Base-by-base conservation (phyloP, 2,329 filamentous ascomycete genomes). In the Pestalotiopsis sp. region DNA sequence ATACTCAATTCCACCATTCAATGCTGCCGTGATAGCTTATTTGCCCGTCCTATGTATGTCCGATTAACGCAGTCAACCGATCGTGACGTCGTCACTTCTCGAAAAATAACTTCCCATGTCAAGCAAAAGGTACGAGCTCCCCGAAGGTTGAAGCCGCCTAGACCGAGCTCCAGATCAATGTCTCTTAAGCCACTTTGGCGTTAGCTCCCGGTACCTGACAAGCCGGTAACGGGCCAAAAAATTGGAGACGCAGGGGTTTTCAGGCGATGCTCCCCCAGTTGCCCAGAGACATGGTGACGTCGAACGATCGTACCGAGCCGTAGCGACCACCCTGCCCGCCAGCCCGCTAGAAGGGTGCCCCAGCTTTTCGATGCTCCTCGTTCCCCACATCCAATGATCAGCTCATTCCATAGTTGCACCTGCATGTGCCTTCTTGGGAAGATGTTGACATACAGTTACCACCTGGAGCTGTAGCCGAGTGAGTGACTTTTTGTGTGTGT, bases 131-230 rank as follows among this genome's bases (percentile, higher is more conserved):
- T 36, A 36, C 31, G 31, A 36, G 31, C 31, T 36, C 31, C 31
- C 31, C 31, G 31, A 36, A 36, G 31, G 31, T 36, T 36, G 31
- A 36, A 36, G 31, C 31, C 31, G 31, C 31, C 31, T 36, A 36
- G 31, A 36, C 31, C 31, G 31, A 36, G 31, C 31, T 36, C 31
- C 31, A 36, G 31, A 36, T 36, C 31, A 36, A 9, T 45, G 45
- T 20, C 9, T 52, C 45, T 52, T 20, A n/a, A 23, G 45, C 27
- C 59, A n/a, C 31, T 62, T 61, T 39, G 17, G 27, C 31, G 59
- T 62, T 62, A 62, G 59, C 59, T 62, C 31, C 27, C 31, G 27
- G 59, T 39, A 62, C 59, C 59, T 62, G 59, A 62, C 45, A n/a
- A 52, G 45, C 45, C 45, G 45, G 45, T 23, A 52, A 38, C 59